Evolutionary conservation across 805 yeast species (phyloP), one percentile per base, ranked within the genome.

Genomic region (Spathaspora passalidarum): DNA sequence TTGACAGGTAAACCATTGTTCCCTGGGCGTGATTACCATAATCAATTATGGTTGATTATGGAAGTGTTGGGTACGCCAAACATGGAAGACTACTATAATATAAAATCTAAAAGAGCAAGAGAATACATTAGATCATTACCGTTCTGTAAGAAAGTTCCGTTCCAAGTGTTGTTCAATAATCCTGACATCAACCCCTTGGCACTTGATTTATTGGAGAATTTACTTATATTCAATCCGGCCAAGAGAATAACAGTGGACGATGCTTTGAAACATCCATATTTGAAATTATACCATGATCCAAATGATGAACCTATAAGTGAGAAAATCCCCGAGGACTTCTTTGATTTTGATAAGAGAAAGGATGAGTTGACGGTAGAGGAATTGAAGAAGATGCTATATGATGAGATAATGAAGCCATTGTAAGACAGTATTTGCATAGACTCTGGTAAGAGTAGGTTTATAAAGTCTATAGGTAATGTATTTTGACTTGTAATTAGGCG

Each of bases 21-120:
- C 65, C 96, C 97, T 2, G 98, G 98, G 6, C 80, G 87, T 49
- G 97, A 92, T 68, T 94, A 92, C 64, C 92, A 90, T 60, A 87
- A 89, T 63, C 98, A 92, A 62, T 69, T 92, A 53, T 81, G 88
- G 75, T 73, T 88, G 50, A 90, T 92, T 42, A 82, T 92, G 66
- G 87, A 88, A 55, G 78, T 88, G 1, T 70, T 92, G 44, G 98
- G 98, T 0, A 86, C 97, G 0, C 98, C 98, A 10, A 74, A 79
- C 42, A 81, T 79, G 64, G 91, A 86, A 47, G 94, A 88, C 61
- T 83, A 85, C 62, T 75, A 78, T 55, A 78, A 83, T 43, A 85
- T 88, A 50, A 86, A 84, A 60, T 84, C 89, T 34, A 81, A 80
- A 56, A 73, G 97, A 25, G 97, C 97, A 0, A 81, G 91, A 50